Conservation (phyloP, 306 rosid genomes). For the Gastrolobium bilobum region DNA sequence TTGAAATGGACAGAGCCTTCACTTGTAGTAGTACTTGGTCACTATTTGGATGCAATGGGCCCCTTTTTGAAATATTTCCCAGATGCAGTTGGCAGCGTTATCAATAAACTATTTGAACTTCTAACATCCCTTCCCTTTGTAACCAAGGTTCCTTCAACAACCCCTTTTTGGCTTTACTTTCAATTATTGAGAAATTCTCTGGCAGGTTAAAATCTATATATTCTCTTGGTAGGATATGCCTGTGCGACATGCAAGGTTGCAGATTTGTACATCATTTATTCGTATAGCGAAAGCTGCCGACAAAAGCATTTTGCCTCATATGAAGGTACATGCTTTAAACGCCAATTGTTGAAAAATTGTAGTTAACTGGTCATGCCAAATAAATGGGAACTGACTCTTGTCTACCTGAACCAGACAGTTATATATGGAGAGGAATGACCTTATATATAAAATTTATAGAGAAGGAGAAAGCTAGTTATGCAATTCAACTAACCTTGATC, state of each 20-base stretch:
- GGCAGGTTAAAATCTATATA: constrained; percentile 47
- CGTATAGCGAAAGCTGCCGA: constrained; percentile 95
- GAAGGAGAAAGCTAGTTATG: constrained; percentile 7
- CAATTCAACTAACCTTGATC: constrained; percentile 31
- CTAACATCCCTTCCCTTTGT: constrained; percentile 82
- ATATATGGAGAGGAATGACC: neutral
- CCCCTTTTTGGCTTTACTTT: constrained; percentile 41
- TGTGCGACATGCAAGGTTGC: constrained; percentile 95
- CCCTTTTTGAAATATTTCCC: constrained; percentile 89
- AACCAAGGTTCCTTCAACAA: constrained; percentile 66
- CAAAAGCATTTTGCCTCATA: constrained; percentile 93
- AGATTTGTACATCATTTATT: constrained; percentile 92
- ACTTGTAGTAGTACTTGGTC: constrained; percentile 88
- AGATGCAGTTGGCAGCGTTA: constrained; percentile 90
- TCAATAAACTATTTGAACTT: constrained; percentile 91
- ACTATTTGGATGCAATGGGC: constrained; percentile 91
- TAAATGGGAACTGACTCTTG: constrained; percentile 9
- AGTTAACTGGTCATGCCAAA: constrained; percentile 32
- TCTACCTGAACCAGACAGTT: constrained; percentile 6
- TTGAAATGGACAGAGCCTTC: constrained; percentile 91
- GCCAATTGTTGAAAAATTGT: constrained; percentile 18
- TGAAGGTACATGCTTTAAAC: constrained; percentile 75
- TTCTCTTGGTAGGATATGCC: constrained; percentile 76
- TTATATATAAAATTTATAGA: constrained; percentile 13
- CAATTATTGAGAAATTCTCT: constrained; percentile 29